These are phyloP conservation scores for Nemania abortiva DNA, from an alignment of 2,329 filamentous ascomycete genomes.

Conservation along the genomic window DNA sequence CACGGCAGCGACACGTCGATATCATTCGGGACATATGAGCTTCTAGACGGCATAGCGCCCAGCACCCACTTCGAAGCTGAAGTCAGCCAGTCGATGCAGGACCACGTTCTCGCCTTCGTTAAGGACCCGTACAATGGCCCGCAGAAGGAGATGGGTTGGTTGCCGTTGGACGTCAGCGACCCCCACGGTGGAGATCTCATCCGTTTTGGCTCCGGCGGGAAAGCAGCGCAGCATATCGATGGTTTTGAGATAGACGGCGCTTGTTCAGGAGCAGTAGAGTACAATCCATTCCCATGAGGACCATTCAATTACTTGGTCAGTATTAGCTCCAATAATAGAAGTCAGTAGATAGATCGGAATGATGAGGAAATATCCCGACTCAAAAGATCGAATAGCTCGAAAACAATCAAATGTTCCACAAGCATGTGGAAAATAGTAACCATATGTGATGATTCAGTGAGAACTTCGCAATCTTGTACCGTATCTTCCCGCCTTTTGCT, in stretches of 20 bases:
- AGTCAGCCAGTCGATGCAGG: conserved; percentile 27
- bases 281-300: background rate
- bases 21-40: conserved; percentile 26
- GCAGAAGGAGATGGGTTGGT: conserved; percentile 23
- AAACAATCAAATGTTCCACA: too few species aligned
- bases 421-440: too few species aligned
- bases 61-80: conserved; percentile 7
- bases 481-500: too few species aligned
- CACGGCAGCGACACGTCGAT: conserved; percentile 23
- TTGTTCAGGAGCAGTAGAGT: background rate
- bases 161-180: background rate
- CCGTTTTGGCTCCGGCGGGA: background rate
- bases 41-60: conserved; percentile 8
- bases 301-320: background rate
- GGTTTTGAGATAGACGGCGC: background rate
- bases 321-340: background rate
- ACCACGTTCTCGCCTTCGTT: conserved; percentile 23
- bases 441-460: too few species aligned
- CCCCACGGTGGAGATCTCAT: background rate
- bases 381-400: too few species aligned
- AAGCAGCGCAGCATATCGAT: background rate
- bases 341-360: too few species aligned
- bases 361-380: too few species aligned
- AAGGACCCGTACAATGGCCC: conserved; percentile 24
- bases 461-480: too few species aligned